Percentiles rank a stretch among this genome's conserved stretches.
These are phyloP conservation scores for Boletus reticulatus DNA, from an alignment of 768 basidiomycete species.

Conservation along the genomic window DNA sequence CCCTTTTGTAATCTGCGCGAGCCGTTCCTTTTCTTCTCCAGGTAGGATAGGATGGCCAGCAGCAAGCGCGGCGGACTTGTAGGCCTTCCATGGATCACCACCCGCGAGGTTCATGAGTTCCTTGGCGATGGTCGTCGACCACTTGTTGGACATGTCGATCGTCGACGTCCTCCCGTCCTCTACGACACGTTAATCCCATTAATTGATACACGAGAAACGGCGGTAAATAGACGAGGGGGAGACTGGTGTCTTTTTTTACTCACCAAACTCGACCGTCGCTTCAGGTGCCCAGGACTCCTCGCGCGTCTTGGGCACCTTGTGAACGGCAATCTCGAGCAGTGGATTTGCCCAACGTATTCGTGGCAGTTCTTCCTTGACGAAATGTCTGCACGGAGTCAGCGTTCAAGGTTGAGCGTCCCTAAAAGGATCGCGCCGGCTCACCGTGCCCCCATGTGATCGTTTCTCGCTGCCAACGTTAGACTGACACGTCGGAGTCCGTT, in stretches of 20 bases:
- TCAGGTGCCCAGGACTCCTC: conserved; percentile 60
- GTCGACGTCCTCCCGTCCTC: conserved; percentile 25
- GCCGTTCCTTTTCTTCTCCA: conserved; percentile 38
- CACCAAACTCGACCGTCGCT: conserved; percentile 62
- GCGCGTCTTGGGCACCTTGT: conserved; percentile 49
- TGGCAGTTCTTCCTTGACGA: conserved; percentile 75
- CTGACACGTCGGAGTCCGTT: too few relatives aligned
- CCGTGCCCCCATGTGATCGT: conserved; percentile 78
- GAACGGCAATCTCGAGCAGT: conserved; percentile 55
- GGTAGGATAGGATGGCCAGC: conserved; percentile 50
- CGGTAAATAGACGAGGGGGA: too few relatives aligned
- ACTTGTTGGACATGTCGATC: conserved; percentile 62
- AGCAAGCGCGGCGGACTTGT: conserved; percentile 46
- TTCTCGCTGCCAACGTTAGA: conserved; percentile 41
- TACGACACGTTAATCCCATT: too few relatives aligned
- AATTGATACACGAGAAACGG: too few relatives aligned
- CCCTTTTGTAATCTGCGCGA: conserved; percentile 13
- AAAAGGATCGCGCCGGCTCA: conserved; percentile 27
- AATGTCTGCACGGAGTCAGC: conserved; percentile 49
- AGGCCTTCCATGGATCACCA: conserved; percentile 54
- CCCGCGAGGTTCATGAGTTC: conserved; percentile 72
- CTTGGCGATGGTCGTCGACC: conserved; percentile 63
- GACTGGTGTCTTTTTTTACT: conserved; percentile 28
- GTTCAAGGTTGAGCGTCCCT: not conserved
- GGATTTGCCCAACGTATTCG: conserved; percentile 80